These are phyloP conservation scores for Fusarium goolgardi DNA, from an alignment of 2,329 filamentous ascomycete genomes.

Conservation along the genomic window DNA sequence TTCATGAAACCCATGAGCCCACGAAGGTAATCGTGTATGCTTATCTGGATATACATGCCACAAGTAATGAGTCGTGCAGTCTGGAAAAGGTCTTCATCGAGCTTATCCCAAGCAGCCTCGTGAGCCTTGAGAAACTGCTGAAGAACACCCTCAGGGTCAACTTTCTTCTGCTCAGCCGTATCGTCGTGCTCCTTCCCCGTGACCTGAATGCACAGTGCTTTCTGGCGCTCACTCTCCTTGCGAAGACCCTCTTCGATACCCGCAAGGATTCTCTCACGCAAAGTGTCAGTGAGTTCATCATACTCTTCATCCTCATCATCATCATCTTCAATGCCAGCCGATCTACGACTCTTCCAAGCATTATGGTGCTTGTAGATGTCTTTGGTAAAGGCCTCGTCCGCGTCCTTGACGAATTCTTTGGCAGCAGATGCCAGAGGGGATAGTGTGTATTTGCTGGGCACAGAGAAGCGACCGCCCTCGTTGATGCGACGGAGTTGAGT, in stretches of 20 bases:
- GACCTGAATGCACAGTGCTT: not conserved
- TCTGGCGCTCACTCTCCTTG: not conserved
- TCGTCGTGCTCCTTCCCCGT: not conserved
- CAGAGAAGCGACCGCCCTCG: conserved; percentile 53
- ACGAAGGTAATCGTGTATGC: conserved; percentile 55
- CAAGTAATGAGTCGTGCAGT: conserved; percentile 56
- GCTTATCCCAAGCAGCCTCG: conserved; percentile 10
- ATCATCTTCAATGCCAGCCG: conserved; percentile 3
- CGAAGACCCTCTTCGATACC: conserved; percentile 2
- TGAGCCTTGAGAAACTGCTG: conserved; percentile 1
- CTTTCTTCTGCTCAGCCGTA: not conserved
- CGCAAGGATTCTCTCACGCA: not conserved
- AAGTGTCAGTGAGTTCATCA: not conserved
- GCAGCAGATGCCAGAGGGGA: not conserved
- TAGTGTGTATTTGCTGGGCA: conserved; percentile 30
- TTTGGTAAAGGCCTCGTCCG: not conserved
- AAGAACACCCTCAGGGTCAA: not conserved
- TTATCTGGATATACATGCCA: conserved; percentile 66
- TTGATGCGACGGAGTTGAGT: conserved; percentile 70
- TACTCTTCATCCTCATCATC: not conserved
- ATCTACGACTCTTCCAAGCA: not conserved
- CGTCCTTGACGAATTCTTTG: conserved; percentile 1
- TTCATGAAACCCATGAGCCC: conserved; percentile 63
- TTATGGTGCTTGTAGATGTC: not conserved
- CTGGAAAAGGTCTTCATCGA: conserved; percentile 13